Base-by-base conservation (phyloP, 305 asterid species). In the Striga hermonthica region DNA sequence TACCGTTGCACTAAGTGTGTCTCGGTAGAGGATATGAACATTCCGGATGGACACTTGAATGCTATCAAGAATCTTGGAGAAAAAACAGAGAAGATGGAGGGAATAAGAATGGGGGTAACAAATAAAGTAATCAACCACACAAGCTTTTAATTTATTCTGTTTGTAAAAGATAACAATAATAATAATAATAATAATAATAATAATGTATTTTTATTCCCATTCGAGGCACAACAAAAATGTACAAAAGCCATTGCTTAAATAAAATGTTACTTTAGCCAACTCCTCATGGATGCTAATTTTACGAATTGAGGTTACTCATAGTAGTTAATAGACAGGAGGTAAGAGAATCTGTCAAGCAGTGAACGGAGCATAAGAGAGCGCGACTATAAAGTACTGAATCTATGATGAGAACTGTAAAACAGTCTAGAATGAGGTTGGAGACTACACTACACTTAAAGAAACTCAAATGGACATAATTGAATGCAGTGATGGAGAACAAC, bases 1-100 rank as follows among this genome's bases (percentile, higher is more conserved):
- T 83, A 92, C 98, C 94, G 74, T 76, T 43, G 67, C 77, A 52
- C 75, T 75, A 70, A 74, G 68, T 63, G 71, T 68, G 74, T 90
- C 96, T 14, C 74, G 71, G 66, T 83, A 92, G 60, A 84, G 84
- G 76, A 90, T 74, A 63, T 90, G 96, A 67, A 92, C 87, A 72
- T 90, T 86, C 78, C 89, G 83, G 79, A 90, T 80, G 59, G 98
- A 86, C 60, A 92, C 85, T 81, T 92, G 98, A 75, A 92, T 87
- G 87, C 91, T 81, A 70, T 92, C 98, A 57, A 92, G 95, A 84
- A 90, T 83, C 98, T 91, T 81, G 72, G 62, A 67, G 52, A 49
- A 43, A 41, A 69, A 58, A 60, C 64, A 73, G 4, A 45, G 54
- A 66, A 55, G 68, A 34, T 59, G 53, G 44, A 74, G 70, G 69